Percentiles rank a stretch among this genome's conserved stretches.
phyloP scores from a whole-genome alignment of 176 grass and related monocot genomes.

The Pontederia paniculata region DNA sequence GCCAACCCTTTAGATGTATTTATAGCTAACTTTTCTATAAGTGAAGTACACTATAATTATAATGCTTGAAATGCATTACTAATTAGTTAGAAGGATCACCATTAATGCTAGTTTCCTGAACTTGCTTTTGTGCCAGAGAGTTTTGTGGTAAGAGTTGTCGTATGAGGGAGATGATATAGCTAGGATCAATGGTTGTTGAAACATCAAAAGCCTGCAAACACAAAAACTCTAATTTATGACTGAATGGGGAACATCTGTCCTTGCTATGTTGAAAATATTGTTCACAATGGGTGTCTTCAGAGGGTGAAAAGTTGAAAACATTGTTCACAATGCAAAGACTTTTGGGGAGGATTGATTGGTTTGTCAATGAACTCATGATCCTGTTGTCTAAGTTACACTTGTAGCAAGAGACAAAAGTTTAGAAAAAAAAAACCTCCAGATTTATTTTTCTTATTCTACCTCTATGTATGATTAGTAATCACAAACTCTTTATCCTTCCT shows the following conservation, averaged over 20 bases:
- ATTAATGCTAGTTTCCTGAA: slow-evolving; percentile 18
- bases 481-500: too few species aligned
- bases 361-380: too few species aligned
- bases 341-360: too few species aligned
- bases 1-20: neutral
- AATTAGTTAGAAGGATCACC: neutral
- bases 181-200: slow-evolving; percentile 75
- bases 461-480: too few species aligned
- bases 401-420: too few species aligned
- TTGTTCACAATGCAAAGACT: too few species aligned
- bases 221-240: neutral
- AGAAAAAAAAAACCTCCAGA: too few species aligned
- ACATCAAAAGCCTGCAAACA: slow-evolving; percentile 44
- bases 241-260: neutral
- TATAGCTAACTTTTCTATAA: neutral
- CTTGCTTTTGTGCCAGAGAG: slow-evolving; percentile 37
- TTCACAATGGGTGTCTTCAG: too few species aligned
- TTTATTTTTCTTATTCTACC: too few species aligned
- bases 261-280: neutral
- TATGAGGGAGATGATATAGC: slow-evolving; percentile 82
- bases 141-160: slow-evolving; percentile 55
- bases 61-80: neutral
- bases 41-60: neutral
- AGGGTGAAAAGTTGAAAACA: too few species aligned
- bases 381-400: too few species aligned